These are phyloP conservation scores for Alternaria ethzedia DNA, from an alignment of 2,329 filamentous ascomycete species.

Conservation along the genomic window DNA sequence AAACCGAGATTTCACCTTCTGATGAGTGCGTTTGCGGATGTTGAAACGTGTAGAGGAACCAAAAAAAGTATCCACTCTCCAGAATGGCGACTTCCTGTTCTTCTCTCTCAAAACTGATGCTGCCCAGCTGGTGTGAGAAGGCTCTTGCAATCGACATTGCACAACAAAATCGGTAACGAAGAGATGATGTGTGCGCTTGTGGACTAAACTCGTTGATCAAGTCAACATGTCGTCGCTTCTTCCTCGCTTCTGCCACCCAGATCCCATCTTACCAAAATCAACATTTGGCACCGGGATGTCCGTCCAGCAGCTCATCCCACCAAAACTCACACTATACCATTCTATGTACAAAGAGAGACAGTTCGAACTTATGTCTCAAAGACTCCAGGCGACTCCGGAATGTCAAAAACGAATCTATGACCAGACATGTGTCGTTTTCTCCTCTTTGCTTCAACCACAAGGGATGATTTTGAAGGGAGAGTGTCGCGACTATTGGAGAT, in stretches of 20 bases:
- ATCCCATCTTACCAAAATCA: not conserved
- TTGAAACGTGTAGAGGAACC: not conserved
- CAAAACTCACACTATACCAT: too few species aligned
- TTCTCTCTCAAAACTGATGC: too few species aligned
- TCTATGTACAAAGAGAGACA: not conserved
- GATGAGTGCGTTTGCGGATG: not conserved
- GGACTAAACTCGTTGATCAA: too few species aligned
- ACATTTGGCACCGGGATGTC: too few species aligned
- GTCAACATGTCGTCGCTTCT: not conserved
- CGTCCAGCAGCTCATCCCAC: not conserved
- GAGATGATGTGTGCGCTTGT: too few species aligned
- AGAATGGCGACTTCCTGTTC: not conserved
- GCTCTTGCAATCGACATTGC: too few species aligned
- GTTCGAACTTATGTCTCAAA: not conserved
- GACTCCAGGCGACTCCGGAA: not conserved
- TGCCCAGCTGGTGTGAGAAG: fast-evolving
- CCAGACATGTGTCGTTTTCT: too few species aligned
- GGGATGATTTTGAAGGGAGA: too few species aligned
- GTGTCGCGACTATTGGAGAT: not conserved
- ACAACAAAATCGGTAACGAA: too few species aligned
- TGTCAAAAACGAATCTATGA: not conserved
- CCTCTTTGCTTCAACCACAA: too few species aligned
- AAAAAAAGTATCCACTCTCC: too few species aligned
- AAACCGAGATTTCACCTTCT: fast-evolving
- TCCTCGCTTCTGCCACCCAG: not conserved